These are phyloP conservation scores for Rhizopogon salebrosus DNA, from an alignment of 768 basidiomycete species.

Conservation along the genomic window DNA sequence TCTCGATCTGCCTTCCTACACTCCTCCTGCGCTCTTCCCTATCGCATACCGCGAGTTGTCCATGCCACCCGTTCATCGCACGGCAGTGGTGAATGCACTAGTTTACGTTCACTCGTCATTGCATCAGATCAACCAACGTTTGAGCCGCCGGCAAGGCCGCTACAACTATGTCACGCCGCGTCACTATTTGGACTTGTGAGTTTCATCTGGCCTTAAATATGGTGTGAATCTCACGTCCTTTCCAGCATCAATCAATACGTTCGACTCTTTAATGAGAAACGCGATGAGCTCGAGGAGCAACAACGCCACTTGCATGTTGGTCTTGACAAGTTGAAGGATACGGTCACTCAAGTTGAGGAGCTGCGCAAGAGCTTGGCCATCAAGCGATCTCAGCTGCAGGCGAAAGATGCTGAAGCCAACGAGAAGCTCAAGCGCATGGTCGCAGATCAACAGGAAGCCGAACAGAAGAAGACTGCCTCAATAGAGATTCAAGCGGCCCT, in stretches of 20 bases:
- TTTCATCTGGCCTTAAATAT: conserved; percentile 12
- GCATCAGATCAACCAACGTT: conserved; percentile 81
- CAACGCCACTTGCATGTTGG: conserved; percentile 98
- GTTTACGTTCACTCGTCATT: conserved; percentile 89
- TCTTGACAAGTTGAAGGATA: conserved; percentile 92
- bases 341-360: conserved; percentile 95
- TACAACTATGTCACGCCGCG: conserved; percentile 96
- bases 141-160: conserved; percentile 90
- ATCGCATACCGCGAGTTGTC: conserved; percentile 79
- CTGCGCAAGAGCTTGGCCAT: conserved; percentile 91
- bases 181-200: conserved; percentile 98
- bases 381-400: conserved; percentile 87
- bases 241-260: conserved; percentile 95
- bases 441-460: conserved; percentile 96
- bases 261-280: conserved; percentile 89
- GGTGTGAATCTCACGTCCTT: conserved; percentile 6
- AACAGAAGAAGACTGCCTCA: conserved; percentile 95
- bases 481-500: conserved; percentile 94
- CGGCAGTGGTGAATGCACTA: conserved; percentile 88
- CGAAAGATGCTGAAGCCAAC: conserved; percentile 93
- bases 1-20: conserved; percentile 81
- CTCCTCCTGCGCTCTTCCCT: conserved; percentile 79
- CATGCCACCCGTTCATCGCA: conserved; percentile 85
- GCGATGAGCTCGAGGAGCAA: conserved; percentile 96
- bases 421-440: conserved; percentile 98